Base-by-base conservation (phyloP, 2,329 filamentous ascomycete genomes). In the Ciborinia camelliae region DNA sequence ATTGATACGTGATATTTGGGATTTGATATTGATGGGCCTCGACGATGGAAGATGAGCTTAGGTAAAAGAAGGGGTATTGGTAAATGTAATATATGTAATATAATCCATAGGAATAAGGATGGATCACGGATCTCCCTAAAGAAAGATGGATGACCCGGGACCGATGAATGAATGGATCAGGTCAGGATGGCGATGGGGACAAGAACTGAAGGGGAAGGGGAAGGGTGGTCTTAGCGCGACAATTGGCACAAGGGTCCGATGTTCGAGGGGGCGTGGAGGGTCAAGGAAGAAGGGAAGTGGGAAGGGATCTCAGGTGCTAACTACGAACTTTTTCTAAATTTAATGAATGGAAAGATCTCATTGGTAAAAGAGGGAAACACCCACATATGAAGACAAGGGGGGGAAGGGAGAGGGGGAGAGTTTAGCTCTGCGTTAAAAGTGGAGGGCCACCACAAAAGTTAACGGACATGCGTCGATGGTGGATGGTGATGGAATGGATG, bases 161-260 rank as follows among this genome's bases (percentile, higher is more conserved):
- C 45, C 35, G 45, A 32, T 32, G 59, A 32, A 32, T 32, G 59
- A 32, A 54, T 62, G 59, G 59, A 43, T 39, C 35, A n/a, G 26
- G 23, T 37, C 3, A 45, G 32, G 39, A 35, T 58, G 54, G n/a
- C n/a, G n/a, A 28, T 20, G 52, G 8, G 30, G 52, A 54, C 32
- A 39, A 39, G 57, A 41, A 60, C 43, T 26, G 43, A n/a, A n/a
- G n/a, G n/a, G n/a, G n/a, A n/a, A n/a, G n/a, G n/a, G 8, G 35
- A 37, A 37, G 23, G 43, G 30, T 43, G 26, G 50, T 41, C 37
- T 62, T 62, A 62, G 59, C 59, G 48, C n/a, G 43, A 23, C 59
- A 54, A 35, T 62, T 51, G 47, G 35, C 50, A 62, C 48, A 32
- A 62, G 59, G 59, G 51, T 45, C 35, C 28, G 28, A 58, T 35